Evolutionary conservation across 1,284 basidiomycete species (phyloP).

Genomic region (Athelia sp.): DNA sequence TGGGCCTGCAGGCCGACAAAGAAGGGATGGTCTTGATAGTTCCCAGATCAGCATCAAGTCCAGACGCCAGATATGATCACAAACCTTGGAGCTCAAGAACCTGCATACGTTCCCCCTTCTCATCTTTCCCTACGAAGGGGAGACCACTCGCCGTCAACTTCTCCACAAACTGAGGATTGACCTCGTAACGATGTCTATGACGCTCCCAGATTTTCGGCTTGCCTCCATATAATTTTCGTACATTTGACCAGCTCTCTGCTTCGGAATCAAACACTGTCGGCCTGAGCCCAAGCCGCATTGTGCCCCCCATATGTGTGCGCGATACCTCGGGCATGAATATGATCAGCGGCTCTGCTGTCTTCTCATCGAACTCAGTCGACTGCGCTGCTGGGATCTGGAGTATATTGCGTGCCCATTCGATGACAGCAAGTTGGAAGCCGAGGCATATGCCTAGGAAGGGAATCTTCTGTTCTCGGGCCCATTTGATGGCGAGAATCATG

Average conservation of each 20-base stretch:
- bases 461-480: conserved; percentile 92
- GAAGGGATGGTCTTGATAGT: conserved; percentile 79
- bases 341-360: conserved; percentile 69
- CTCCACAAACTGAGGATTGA: conserved; percentile 87
- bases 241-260: conserved; percentile 60
- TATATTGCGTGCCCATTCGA: conserved; percentile 92
- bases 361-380: conserved; percentile 76
- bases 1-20: conserved; percentile 96
- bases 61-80: conserved; percentile 20
- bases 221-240: conserved; percentile 84
- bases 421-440: conserved; percentile 95
- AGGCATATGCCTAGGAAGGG: conserved; percentile 98
- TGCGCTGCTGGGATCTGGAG: conserved; percentile 73
- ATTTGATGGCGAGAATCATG: conserved; percentile 96
- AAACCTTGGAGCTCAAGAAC: conserved; percentile 82
- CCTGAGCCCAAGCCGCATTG: conserved; percentile 94
- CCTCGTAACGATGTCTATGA: conserved; percentile 96
- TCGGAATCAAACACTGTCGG: conserved; percentile 84
- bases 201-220: conserved; percentile 89
- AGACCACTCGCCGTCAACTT: conserved; percentile 71
- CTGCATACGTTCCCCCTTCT: conserved; percentile 97
- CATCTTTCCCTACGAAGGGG: conserved; percentile 90
- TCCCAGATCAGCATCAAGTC: conserved; percentile 2
- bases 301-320: conserved; percentile 96
- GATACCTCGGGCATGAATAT: conserved; percentile 99